Evolutionary conservation across 1,284 basidiomycete species (phyloP).

Genomic region (Phylloboletellus chloephorus): DNA sequence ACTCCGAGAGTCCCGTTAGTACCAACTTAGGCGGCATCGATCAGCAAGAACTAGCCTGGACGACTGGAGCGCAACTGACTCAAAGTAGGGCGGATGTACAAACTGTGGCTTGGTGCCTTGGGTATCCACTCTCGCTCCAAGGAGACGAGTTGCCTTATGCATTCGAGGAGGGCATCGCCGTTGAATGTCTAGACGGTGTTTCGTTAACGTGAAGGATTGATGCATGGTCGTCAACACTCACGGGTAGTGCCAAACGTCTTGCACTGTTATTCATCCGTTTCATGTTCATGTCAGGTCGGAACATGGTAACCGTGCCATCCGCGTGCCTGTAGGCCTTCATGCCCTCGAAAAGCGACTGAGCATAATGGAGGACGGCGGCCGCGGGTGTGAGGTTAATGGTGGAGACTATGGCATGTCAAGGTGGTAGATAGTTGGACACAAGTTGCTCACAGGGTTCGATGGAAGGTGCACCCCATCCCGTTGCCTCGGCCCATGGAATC

Average conservation of each 20-base stretch:
- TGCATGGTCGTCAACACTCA: conserved; percentile 34
- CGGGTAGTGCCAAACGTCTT: conserved; percentile 68
- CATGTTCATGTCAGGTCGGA: conserved; percentile 99
- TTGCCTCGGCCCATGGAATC: conserved; percentile 68
- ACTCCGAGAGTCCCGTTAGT: conserved; percentile 89
- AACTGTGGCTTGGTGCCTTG: conserved; percentile 79
- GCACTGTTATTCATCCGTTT: conserved; percentile 83
- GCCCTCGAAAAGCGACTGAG: conserved; percentile 87
- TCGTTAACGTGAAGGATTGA: conserved; percentile 3
- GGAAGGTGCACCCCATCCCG: conserved; percentile 80
- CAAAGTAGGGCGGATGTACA: conserved; percentile 84
- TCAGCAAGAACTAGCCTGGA: conserved; percentile 1
- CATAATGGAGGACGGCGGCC: conserved; percentile 91
- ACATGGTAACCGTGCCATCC: conserved; percentile 78
- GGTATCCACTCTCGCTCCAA: conserved; percentile 95
- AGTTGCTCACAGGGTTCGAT: conserved; percentile 75
- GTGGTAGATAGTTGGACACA: not conserved
- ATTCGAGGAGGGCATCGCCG: conserved; percentile 70
- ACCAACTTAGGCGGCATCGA: conserved; percentile 56
- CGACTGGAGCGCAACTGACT: conserved; percentile 41
- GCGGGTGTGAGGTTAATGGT: conserved; percentile 78
- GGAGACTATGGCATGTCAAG: conserved; percentile 47
- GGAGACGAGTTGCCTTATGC: conserved; percentile 86
- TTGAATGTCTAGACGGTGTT: conserved; percentile 62
- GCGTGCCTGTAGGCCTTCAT: conserved; percentile 92